Evolutionary conservation across 257 asterid species (phyloP), one percentile per base, ranked within the genome.

Genomic region (Solanum tarijense): DNA sequence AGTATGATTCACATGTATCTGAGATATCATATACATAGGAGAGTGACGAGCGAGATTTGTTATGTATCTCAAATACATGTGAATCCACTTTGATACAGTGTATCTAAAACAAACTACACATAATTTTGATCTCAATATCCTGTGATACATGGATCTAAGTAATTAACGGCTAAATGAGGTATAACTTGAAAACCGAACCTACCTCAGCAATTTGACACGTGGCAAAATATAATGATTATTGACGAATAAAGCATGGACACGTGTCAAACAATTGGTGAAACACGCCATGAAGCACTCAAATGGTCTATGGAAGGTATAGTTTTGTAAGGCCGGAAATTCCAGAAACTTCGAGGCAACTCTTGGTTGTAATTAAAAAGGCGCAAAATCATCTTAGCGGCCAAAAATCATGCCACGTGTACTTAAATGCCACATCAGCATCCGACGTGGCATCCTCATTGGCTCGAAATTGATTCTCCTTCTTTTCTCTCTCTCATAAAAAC

Each of bases 301-400:
- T 31, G 13, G 46, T n/a, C 10, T 43, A 76, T 9, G 29, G 43
- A 72, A 35, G 75, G 32, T 29, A 4, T 32, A n/a, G 86, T 72
- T 21, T 12, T 60, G 89, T 79, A 90, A 90, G 90, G 68, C 86
- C 55, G 46, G 46, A 43, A 79, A 90, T 93, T 93, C 95, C 93
- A 90, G 96, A 94, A 93, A 88, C 91, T 91, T 93, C 94, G 84
- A 83, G 76, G 85, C 23, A 72, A 91, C 88, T 88, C 86, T 90
- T 94, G 96, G 94, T 71, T 69, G 52, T 88, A 83, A 94, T 87
- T 90, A 46, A 48, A 48, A 74, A 5, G 62, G 32, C 72, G 14
- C 16, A n/a, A n/a, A 62, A 29, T 55, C 4, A 90, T 84, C 88
- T 35, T 89, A 31, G 90, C 91, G 94, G 94, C 72, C 83, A 48